phyloP scores from a whole-genome alignment of 1,284 basidiomycete genomes.

The Moesziomyces antarcticus region DNA sequence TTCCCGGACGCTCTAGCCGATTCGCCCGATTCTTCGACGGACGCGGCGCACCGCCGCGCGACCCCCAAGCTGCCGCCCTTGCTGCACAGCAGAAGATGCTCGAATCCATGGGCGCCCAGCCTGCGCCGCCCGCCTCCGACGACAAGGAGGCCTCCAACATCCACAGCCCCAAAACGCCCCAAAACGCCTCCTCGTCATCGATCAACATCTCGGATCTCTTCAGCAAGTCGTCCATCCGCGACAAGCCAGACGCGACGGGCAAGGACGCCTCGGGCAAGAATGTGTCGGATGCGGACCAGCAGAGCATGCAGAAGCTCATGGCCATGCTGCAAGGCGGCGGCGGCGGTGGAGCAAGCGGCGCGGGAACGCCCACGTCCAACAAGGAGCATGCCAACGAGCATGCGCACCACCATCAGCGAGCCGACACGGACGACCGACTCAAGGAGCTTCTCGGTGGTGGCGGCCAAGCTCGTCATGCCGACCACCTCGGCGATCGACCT shows the following conservation, averaged over 20 bases:
- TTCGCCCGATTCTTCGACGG: constrained; percentile 66
- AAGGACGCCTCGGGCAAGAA: constrained; percentile 42
- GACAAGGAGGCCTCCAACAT: neutral
- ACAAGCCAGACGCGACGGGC: constrained; percentile 22
- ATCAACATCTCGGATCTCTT: constrained; percentile 52
- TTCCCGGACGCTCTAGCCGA: constrained; percentile 63
- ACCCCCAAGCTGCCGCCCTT: constrained; percentile 53
- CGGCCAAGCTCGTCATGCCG: constrained; percentile 17
- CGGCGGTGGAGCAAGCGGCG: constrained; percentile 3
- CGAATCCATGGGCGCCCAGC: constrained; percentile 33
- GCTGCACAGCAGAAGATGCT: constrained; percentile 56
- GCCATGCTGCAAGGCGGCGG: constrained; percentile 59
- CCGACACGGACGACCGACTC: constrained; percentile 28
- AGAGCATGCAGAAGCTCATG: constrained; percentile 67
- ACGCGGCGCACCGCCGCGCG: constrained; percentile 38
- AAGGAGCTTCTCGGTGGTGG: constrained; percentile 23
- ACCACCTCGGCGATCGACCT: constrained; percentile 15
- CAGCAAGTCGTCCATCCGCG: constrained; percentile 34
- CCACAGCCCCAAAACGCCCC: constrained; percentile 20
- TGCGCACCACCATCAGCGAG: constrained; percentile 6
- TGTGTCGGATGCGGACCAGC: constrained; percentile 58
- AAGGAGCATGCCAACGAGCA: constrained; percentile 9
- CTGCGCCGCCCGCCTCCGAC: constrained; percentile 1
- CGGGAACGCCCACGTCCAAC: constrained; percentile 21
- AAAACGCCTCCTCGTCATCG: constrained; percentile 28